Base-by-base conservation (phyloP, 768 basidiomycete genomes). In the Phaeolepiota aurea region DNA sequence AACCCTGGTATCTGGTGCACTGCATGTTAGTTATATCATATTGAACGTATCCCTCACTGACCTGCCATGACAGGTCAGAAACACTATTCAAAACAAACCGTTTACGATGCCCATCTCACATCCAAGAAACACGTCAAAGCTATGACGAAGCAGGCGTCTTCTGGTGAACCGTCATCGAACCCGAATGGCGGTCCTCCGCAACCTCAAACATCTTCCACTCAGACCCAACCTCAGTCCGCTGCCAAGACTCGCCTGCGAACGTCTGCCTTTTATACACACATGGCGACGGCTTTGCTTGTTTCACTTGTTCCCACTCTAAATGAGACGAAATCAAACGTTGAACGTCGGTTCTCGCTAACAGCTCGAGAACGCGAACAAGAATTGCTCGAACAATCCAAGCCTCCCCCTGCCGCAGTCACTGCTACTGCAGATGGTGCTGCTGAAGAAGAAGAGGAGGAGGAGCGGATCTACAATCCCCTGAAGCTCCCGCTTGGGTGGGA, bases 401-500 rank as follows among this genome's bases (percentile, higher is more conserved):
- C 76, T 3, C 60, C 73, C 0, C 64, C 71, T 15, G 62, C 73
- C 10, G 60, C 77, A 13, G 61, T 72, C 20, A 62, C 66, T 31
- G 63, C 69, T 2, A 58, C 67, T 10, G 56, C 58, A 2, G 74
- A 67, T 40, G 76, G 65, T 4, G 68, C 54, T 2, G 65, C 64
- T 12, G 79, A 65, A 25, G 91, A 94, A 44, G 91, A 93, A 35
- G 92, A 93, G 48, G 92, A 90, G 49, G 92, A 98, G 53, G 94
- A 92, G 53, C 79, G 89, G 50, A 92, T 99, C 22, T 99, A 98
- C 63, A 99, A 99, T 51, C 96, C 96, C 34, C 76, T 98, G 37
- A 98, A 98, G 64, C 68, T 98, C 31, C 96, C 96, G 11, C 71
- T 97, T 15, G 91, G 91, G 3, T 97, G 92, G 92, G 96, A 99